Base-by-base conservation (phyloP, 2,329 filamentous ascomycete genomes). In the Pseudomassariella vexata region DNA sequence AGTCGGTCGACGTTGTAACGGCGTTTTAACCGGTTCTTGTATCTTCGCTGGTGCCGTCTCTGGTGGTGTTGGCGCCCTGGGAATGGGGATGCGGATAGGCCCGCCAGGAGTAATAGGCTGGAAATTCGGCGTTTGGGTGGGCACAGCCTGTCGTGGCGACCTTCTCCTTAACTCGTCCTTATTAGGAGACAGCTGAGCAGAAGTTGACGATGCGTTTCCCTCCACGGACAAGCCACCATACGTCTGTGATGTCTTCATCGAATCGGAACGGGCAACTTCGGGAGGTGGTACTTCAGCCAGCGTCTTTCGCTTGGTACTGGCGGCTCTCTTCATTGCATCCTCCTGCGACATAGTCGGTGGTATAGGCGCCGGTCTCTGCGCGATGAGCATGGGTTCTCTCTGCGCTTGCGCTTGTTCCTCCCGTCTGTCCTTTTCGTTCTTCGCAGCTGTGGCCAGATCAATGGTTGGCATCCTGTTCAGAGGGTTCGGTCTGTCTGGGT, bases 131-230 rank as follows among this genome's bases (percentile, higher is more conserved):
- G 42, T 35, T 11, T 43, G 19, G 38, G 24, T 24, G 8, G 24
- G 37, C 16, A 37, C 35, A 3, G 52, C 43, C 7, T 65, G 57
- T 28, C 65, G 55, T 11, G 73, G 72, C 2, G 73, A 76, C 27
- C 73, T 59, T 41, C 68, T 62, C 9, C 71, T 62, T 18, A 76
- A 43, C 25, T 65, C 66, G 6, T 74, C 70, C 4, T 56, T 48
- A 3, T 61, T 63, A 0, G 72, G 72, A 4, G 73, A 76, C 6
- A 70, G 49, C 44, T 73, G 64, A 6, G 64, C 59, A 2, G 65
- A 68, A 9, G 66, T 68, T 4, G 63, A 66, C 9, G 52, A 56
- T 2, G 60, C 66, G 30, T 55, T 54, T 49, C 47, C 37, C 46
- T 51, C 19, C 46, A 55, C 46, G 34, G 52, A 55, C 18, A 55